Evolutionary conservation across 2,329 filamentous ascomycete genomes (phyloP).

Genomic region (Cladosporium sphaerospermum): DNA sequence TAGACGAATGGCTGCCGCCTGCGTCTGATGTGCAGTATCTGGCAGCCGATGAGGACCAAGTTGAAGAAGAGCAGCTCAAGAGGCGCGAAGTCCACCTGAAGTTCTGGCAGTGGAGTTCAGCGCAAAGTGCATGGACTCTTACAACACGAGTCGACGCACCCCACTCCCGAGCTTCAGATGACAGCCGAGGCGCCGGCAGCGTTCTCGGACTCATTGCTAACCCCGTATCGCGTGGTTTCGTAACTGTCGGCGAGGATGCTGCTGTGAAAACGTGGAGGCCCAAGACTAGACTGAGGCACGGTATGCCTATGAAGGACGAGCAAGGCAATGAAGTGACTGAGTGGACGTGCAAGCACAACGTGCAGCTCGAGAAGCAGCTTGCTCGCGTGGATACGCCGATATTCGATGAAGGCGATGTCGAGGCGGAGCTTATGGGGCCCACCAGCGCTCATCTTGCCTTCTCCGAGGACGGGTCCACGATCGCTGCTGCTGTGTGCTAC

Average conservation of each 20-base stretch:
- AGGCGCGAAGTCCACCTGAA: constrained; percentile 74
- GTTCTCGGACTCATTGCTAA: constrained; percentile 70
- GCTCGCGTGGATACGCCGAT: constrained; percentile 23
- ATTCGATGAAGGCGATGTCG: constrained; percentile 30
- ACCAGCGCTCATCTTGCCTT: constrained; percentile 63
- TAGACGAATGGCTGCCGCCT: constrained; percentile 84
- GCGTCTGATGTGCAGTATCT: constrained; percentile 59
- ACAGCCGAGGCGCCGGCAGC: constrained; percentile 36
- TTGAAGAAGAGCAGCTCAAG: constrained; percentile 39
- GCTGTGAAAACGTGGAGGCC: constrained; percentile 76
- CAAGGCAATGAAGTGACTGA: constrained; percentile 36
- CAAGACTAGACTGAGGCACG: constrained; percentile 61
- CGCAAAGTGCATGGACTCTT: constrained; percentile 58
- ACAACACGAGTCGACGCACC: constrained; percentile 79
- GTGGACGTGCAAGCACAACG: constrained; percentile 64
- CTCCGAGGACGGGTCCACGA: constrained; percentile 75
- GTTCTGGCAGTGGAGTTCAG: constrained; percentile 70
- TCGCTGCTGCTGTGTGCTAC: constrained; percentile 45
- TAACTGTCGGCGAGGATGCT: constrained; percentile 77
- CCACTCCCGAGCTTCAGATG: constrained; percentile 46
- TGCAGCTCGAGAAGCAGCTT: constrained; percentile 37
- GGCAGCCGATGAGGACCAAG: constrained; percentile 33
- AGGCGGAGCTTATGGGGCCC: constrained; percentile 27
- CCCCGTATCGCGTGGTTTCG: constrained; percentile 64
- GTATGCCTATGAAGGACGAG: constrained; percentile 56